A percentile compares a stretch with the other conserved stretches of the same genome.
Evolutionary conservation across 2,329 filamentous ascomycete genomes (phyloP).

Genomic region (Alternaria rosae): DNA sequence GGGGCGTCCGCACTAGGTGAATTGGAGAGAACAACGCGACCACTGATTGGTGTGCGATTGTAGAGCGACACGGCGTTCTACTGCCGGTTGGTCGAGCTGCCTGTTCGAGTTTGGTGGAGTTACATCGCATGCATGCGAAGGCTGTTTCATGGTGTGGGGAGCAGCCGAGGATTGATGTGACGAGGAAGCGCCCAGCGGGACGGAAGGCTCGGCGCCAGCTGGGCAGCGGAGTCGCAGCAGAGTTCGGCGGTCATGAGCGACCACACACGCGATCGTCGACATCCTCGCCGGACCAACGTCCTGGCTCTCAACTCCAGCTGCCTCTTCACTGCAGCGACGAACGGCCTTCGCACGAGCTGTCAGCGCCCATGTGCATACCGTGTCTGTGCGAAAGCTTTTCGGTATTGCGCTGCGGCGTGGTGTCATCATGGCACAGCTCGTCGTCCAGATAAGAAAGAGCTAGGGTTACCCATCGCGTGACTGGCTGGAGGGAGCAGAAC

Average conservation of each 20-base stretch:
- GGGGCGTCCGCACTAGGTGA: neutral
- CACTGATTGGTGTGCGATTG: neutral
- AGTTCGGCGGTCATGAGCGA: constrained; percentile 2
- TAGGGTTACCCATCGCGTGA: constrained; percentile 9
- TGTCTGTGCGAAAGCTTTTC: neutral
- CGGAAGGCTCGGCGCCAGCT: constrained; percentile 21
- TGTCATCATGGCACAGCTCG: constrained; percentile 2
- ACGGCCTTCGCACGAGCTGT: neutral
- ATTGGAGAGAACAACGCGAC: neutral
- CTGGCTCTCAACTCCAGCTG: neutral
- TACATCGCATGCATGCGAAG: constrained; percentile 7
- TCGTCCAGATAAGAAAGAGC: constrained; percentile 27
- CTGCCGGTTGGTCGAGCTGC: constrained; percentile 22
- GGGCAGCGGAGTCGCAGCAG: constrained; percentile 14
- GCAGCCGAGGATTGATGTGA: constrained; percentile 8
- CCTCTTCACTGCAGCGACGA: neutral
- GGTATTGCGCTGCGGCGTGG: neutral
- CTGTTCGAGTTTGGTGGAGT: constrained; percentile 21
- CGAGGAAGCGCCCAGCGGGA: constrained; percentile 14
- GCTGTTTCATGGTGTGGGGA: constrained; percentile 15
- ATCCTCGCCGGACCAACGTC: neutral
- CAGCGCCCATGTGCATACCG: neutral
- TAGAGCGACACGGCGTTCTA: neutral
- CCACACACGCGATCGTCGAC: neutral
- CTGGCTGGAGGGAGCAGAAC: constrained; percentile 10